phyloP scores from a whole-genome alignment of 2,329 filamentous ascomycete genomes.

The Botrytis hyacinthi region DNA sequence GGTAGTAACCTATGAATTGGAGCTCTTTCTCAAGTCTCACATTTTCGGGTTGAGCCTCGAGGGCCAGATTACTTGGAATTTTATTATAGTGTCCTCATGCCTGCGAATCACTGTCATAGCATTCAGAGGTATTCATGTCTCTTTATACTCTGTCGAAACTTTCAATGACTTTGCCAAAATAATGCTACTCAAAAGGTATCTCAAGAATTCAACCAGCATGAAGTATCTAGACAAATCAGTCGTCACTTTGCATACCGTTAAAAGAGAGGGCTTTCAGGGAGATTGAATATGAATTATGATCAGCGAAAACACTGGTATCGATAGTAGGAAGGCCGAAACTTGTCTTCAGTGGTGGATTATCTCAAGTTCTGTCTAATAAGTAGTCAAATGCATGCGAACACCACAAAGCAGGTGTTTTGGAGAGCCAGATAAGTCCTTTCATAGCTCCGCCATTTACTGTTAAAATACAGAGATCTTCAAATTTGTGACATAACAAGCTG shows the following conservation, averaged over 20 bases:
- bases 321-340: not conserved
- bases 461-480: too few species aligned
- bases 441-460: too few species aligned
- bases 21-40: too few species aligned
- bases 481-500: not conserved
- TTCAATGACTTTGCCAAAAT: not conserved
- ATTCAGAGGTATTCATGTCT: not conserved
- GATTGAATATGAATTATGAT: not conserved
- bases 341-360: not conserved
- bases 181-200: not conserved
- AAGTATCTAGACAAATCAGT: too few species aligned
- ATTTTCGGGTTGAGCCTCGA: not conserved
- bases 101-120: not conserved
- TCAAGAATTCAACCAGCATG: not conserved
- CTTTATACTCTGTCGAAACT: too few species aligned
- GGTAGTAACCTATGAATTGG: too few species aligned
- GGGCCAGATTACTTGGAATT: not conserved
- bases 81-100: not conserved
- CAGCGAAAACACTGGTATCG: not conserved
- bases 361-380: not conserved
- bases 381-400: not conserved
- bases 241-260: not conserved
- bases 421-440: too few species aligned
- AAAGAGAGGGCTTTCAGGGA: not conserved
- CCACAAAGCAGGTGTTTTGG: too few species aligned